Percentiles rank a stretch among this genome's conserved stretches.
Evolutionary conservation across 2,329 filamentous ascomycete species (phyloP).

Genomic region (Colletotrichum sp.): DNA sequence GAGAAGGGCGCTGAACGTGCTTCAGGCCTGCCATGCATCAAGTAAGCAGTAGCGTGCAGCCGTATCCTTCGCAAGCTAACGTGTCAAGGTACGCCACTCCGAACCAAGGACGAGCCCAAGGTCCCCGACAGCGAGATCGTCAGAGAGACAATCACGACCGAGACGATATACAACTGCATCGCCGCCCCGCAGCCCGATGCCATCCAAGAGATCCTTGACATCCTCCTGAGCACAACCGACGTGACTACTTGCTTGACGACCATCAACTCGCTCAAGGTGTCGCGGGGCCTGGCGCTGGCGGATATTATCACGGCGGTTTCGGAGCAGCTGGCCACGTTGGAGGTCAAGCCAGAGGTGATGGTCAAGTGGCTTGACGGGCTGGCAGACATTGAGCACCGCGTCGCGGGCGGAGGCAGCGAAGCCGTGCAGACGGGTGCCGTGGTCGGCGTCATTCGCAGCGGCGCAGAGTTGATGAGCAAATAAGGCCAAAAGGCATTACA

Average conservation of each 20-base stretch:
- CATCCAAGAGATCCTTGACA: constrained; percentile 82
- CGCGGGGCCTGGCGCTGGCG: constrained; percentile 86
- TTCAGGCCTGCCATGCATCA: constrained; percentile 95
- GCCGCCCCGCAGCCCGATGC: constrained; percentile 92
- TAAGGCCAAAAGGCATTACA: constrained; percentile 12
- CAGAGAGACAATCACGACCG: constrained; percentile 81
- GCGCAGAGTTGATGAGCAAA: constrained; percentile 72
- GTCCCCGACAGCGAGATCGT: constrained; percentile 68
- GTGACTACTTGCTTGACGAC: constrained; percentile 89
- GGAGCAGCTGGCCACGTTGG: constrained; percentile 81
- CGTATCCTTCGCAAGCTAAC: constrained; percentile 23
- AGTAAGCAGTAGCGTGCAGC: constrained; percentile 55
- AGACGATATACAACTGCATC: constrained; percentile 97
- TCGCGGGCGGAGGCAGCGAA: constrained; percentile 88
- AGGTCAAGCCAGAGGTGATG: constrained; percentile 86
- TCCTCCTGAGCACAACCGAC: constrained; percentile 82
- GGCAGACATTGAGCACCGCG: constrained; percentile 89
- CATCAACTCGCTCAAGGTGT: constrained; percentile 84
- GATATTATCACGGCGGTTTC: constrained; percentile 89
- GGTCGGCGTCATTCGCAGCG: constrained; percentile 85
- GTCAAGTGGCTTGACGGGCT: constrained; percentile 91
- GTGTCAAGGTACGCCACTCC: constrained; percentile 68
- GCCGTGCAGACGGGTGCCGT: constrained; percentile 89
- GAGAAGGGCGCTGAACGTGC: constrained; percentile 90
- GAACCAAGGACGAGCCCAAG: constrained; percentile 63